Evolutionary conservation across 495 filamentous ascomycete species (phyloP).

Genomic region (Penicillium angulare): DNA sequence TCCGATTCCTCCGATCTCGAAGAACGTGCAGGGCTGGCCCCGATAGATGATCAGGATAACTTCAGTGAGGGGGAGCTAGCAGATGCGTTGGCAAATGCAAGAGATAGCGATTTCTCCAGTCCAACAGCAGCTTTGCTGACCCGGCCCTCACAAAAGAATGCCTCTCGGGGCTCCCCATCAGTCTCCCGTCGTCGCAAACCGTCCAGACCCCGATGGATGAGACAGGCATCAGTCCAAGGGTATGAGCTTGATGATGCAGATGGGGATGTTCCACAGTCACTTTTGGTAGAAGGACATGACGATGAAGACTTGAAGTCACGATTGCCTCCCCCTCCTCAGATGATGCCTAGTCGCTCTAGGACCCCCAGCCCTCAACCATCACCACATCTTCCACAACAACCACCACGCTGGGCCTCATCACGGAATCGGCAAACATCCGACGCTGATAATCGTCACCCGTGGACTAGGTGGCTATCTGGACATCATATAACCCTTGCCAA

Average conservation of each 20-base stretch:
- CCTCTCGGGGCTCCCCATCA: conserved; percentile 13
- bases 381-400: conserved; percentile 47
- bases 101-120: conserved; percentile 58
- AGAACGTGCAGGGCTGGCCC: conserved; percentile 61
- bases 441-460: conserved; percentile 15
- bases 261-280: conserved; percentile 87
- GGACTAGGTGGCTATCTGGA: conserved; percentile 33
- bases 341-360: conserved; percentile 24
- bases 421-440: conserved; percentile 58
- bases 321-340: conserved; percentile 38
- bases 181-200: conserved; percentile 30
- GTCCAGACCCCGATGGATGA: conserved; percentile 35
- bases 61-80: conserved; percentile 74
- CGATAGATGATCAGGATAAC: conserved; percentile 62
- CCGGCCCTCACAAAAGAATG: conserved; percentile 13
- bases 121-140: conserved; percentile 49
- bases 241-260: conserved; percentile 70
- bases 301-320: conserved; percentile 35
- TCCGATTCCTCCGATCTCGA: conserved; percentile 63
- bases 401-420: conserved; percentile 68
- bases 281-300: conserved; percentile 69
- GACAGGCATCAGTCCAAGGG: conserved; percentile 21
- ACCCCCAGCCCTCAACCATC: conserved; percentile 43
- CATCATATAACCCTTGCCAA: conserved; percentile 45
- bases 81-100: conserved; percentile 61